Base-by-base conservation (phyloP, 2,329 filamentous ascomycete genomes). In the Pseudogymnoascus pannorum region DNA sequence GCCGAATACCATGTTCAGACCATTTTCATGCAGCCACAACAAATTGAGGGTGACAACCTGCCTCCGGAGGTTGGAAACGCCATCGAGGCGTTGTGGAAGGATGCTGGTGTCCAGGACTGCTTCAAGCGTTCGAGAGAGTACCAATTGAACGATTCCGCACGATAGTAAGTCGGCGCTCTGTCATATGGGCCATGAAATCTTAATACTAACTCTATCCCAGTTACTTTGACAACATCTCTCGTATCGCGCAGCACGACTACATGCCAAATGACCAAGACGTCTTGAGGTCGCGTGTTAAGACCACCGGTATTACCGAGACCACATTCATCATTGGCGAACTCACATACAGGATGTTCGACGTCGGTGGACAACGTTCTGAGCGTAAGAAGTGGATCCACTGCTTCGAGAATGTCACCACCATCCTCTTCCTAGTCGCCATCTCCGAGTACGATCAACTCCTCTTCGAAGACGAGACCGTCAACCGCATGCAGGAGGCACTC, bases 371-470 rank as follows among this genome's bases (percentile, higher is more conserved):
- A 72, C 78, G 87, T 66, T 89, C 87, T 9, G 87, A 90, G 74
- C 82, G 87, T 65, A 90, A 89, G 79, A 90, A 90, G 75, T 90
- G 87, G 87, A 89, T 90, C 59, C 87, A 90, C 69, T 88, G 87
- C 69, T 90, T 91, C 70, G 87, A 91, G 71, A 88, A 88, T 64
- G 87, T 91, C 29, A 92, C 93, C 70, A 93, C 91, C 68, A 82
- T 97, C 60, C 81, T 97, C 36, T 97, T 97, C 77, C 83, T 97
- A 66, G 93, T 96, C 59, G 92, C 94, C 61, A 92, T 97, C 68
- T 97, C 92, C 64, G 94, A 93, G 64, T 97, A 97, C 75, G 94
- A 97, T 72, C 94, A 97, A 75, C 94, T 93, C 68, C 80, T 97
- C 44, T 91, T 97, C 9, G 93, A 97, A 77, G 93, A 97, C 74